Evolutionary conservation across 306 rosid genomes (phyloP).

Genomic region (Arachis stenosperma): DNA sequence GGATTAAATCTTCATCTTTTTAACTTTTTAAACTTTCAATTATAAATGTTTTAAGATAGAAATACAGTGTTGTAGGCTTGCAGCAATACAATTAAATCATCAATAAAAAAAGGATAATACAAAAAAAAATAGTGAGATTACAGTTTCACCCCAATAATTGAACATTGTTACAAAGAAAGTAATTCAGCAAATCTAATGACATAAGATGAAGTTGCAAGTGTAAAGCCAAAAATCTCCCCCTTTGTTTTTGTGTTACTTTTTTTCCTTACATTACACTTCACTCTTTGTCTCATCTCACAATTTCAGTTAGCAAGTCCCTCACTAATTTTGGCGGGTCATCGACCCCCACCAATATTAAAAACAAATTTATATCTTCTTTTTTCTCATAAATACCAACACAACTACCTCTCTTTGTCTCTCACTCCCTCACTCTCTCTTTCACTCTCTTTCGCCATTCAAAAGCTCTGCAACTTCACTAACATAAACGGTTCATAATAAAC

Average conservation of each 20-base stretch:
- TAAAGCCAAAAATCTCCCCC: background rate
- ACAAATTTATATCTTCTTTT: conserved; percentile 11
- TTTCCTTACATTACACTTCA: conserved; percentile 72
- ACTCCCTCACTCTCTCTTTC: conserved; percentile 18
- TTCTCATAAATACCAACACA: conserved; percentile 28
- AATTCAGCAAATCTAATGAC: background rate
- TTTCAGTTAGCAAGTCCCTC: conserved; percentile 42
- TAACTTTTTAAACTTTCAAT: too few relatives aligned
- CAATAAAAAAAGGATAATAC: background rate
- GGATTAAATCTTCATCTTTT: too few relatives aligned
- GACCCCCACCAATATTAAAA: conserved; percentile 60
- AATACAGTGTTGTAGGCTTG: too few relatives aligned
- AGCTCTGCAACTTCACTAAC: background rate
- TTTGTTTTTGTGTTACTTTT: background rate
- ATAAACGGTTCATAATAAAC: background rate
- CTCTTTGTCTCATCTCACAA: conserved; percentile 33
- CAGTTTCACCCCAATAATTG: background rate
- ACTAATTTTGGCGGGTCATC: conserved; percentile 62
- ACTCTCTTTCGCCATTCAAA: conserved; percentile 4
- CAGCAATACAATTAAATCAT: background rate
- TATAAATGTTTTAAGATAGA: too few relatives aligned
- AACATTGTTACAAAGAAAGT: background rate
- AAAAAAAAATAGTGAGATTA: background rate
- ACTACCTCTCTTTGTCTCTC: conserved; percentile 6
- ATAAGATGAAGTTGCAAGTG: background rate